Conservation (phyloP, 1,139 yeast genomes). For the Blastobotrys aristatus region DNA sequence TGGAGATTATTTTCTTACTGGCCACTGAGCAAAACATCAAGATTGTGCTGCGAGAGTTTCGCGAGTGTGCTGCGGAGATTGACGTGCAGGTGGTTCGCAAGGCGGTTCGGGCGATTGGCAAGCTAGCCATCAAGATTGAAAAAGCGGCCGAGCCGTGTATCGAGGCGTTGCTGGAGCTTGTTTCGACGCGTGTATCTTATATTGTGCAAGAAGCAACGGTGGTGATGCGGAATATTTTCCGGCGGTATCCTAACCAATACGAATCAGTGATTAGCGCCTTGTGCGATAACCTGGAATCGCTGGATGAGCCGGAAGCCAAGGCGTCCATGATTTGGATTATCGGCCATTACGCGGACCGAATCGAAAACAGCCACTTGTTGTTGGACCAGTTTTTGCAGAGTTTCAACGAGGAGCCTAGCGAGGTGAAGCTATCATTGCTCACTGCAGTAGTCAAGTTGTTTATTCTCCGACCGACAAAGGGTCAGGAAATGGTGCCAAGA, state of each 20-base stretch:
- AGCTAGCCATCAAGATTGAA: conserved; percentile 70
- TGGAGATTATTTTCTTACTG: conserved; percentile 76
- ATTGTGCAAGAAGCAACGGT: conserved; percentile 77
- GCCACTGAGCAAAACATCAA: conserved; percentile 62
- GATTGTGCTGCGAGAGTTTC: conserved; percentile 66
- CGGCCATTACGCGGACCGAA: conserved; percentile 60
- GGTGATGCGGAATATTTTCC: conserved; percentile 67
- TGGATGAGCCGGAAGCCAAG: conserved; percentile 77
- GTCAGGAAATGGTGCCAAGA: conserved; percentile 54
- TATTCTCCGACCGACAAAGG: conserved; percentile 50
- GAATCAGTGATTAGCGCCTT: conserved; percentile 41
- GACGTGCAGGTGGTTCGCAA: conserved; percentile 82
- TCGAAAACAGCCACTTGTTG: conserved; percentile 45
- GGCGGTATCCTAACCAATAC: conserved; percentile 62
- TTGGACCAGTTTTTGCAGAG: conserved; percentile 44
- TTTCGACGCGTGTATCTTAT: conserved; percentile 64
- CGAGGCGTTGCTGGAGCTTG: conserved; percentile 52
- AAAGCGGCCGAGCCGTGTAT: conserved; percentile 61
- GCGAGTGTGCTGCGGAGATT: conserved; percentile 81
- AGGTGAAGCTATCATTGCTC: conserved; percentile 67
- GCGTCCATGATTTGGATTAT: conserved; percentile 79
- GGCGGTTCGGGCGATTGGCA: conserved; percentile 86
- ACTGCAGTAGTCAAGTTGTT: conserved; percentile 74
- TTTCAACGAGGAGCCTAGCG: conserved; percentile 58
- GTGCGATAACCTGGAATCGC: conserved; percentile 41